Percentiles rank a stretch among this genome's conserved stretches.
Conservation (phyloP, 805 yeast genomes). For the Torulaspora indica region DNA sequence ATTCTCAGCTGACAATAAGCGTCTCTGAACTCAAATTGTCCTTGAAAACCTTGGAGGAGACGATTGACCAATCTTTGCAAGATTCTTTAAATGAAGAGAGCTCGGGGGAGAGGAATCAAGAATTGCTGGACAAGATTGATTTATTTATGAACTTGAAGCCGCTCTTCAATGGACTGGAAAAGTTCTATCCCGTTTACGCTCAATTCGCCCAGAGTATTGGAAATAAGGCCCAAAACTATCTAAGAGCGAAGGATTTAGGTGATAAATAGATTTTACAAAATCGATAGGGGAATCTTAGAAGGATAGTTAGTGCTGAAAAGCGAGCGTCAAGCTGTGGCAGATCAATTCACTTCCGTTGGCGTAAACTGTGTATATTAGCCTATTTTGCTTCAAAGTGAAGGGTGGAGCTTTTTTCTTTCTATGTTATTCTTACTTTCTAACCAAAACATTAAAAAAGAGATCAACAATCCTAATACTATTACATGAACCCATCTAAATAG, state of each 20-base stretch:
- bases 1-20: conserved; percentile 4
- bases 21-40: conserved; percentile 40
- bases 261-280: conserved; percentile 16
- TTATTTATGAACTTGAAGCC: conserved; percentile 47
- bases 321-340: not conserved
- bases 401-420: too few species aligned
- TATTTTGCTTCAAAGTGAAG: too few species aligned
- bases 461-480: not conserved
- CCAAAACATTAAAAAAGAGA: not conserved
- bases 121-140: conserved; percentile 42
- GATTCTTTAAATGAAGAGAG: conserved; percentile 27
- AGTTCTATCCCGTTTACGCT: conserved; percentile 48
- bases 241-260: conserved; percentile 29
- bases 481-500: not conserved
- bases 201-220: conserved; percentile 44
- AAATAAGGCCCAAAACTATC: conserved; percentile 35
- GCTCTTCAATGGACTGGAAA: conserved; percentile 48
- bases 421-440: too few species aligned
- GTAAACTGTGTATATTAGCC: too few species aligned
- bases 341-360: not conserved
- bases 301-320: not conserved
- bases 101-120: conserved; percentile 30
- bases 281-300: too few species aligned
- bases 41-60: conserved; percentile 42
- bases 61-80: conserved; percentile 42